phyloP scores from a whole-genome alignment of 2,329 filamentous ascomycete genomes.

The Aspergillus glaucus region DNA sequence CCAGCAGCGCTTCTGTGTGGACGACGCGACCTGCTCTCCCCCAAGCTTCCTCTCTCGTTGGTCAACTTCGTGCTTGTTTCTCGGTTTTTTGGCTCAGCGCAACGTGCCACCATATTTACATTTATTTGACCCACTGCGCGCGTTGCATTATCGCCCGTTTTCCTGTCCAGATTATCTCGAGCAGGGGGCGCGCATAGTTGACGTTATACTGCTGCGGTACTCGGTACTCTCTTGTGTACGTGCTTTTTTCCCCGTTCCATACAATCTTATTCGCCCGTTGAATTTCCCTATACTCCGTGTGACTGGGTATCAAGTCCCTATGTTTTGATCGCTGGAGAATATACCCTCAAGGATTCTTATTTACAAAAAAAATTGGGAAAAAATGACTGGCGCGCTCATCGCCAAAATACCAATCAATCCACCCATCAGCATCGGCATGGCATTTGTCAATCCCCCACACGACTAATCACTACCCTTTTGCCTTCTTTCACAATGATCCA shows the following conservation, averaged over 20 bases:
- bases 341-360: not conserved
- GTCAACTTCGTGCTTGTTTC: conserved; percentile 2
- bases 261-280: conserved; percentile 6
- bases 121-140: conserved; percentile 25
- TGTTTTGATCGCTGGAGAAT: not conserved
- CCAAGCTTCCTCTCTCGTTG: conserved; percentile 5
- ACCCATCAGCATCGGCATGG: not conserved
- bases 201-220: conserved; percentile 18
- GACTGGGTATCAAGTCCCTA: conserved; percentile 1
- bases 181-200: conserved; percentile 19
- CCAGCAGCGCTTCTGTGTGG: not conserved
- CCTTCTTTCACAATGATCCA: conserved; percentile 3
- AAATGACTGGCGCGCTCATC: conserved; percentile 11
- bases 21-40: conserved; percentile 5
- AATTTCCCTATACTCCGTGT: conserved; percentile 1
- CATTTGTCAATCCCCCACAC: conserved; percentile 24
- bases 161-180: conserved; percentile 7
- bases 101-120: conserved; percentile 19
- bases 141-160: conserved; percentile 21
- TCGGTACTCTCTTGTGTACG: conserved; percentile 9
- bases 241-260: conserved; percentile 2
- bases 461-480: conserved; percentile 15
- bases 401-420: not conserved
- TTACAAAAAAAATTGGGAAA: not conserved
- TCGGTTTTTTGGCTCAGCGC: conserved; percentile 14